These are phyloP conservation scores for Mrakia gelida DNA, from an alignment of 768 basidiomycete species.

Conservation along the genomic window DNA sequence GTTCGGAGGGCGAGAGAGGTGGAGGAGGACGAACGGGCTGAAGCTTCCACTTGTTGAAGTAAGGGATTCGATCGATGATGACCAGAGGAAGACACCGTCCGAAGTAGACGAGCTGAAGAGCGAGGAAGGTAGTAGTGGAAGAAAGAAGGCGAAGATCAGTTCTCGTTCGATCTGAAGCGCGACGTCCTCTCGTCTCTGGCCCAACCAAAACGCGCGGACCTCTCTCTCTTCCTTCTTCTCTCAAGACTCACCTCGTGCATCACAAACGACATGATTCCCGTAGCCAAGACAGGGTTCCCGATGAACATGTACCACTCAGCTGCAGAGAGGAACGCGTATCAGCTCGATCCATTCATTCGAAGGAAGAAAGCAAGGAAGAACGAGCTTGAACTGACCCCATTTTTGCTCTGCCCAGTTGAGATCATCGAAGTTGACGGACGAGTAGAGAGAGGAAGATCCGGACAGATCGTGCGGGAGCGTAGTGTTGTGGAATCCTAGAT, in stretches of 20 bases:
- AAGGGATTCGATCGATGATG: constrained; percentile 88
- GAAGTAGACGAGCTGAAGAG: constrained; percentile 80
- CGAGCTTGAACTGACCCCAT: constrained; percentile 28
- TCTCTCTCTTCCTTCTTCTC: neutral
- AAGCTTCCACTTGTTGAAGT: constrained; percentile 89
- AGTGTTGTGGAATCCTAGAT: constrained; percentile 24
- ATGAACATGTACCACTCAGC: constrained; percentile 71
- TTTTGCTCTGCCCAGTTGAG: constrained; percentile 30
- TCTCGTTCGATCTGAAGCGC: neutral
- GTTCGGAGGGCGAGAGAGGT: neutral
- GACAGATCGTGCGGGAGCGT: constrained; percentile 22
- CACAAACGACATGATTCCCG: constrained; percentile 85
- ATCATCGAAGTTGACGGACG: constrained; percentile 17
- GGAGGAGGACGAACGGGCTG: constrained; percentile 56
- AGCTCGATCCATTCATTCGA: neutral
- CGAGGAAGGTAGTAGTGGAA: constrained; percentile 8
- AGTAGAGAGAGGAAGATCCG: constrained; percentile 19
- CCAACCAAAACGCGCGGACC: neutral
- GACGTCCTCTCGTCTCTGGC: neutral
- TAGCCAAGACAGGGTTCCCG: constrained; percentile 85
- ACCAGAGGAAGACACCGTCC: constrained; percentile 93
- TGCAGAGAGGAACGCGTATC: neutral
- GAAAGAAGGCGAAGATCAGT: neutral
- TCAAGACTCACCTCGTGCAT: constrained; percentile 75
- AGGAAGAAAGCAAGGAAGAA: neutral